Conservation (phyloP, 2,329 filamentous ascomycete species). For the Diaporthe vaccinii region DNA sequence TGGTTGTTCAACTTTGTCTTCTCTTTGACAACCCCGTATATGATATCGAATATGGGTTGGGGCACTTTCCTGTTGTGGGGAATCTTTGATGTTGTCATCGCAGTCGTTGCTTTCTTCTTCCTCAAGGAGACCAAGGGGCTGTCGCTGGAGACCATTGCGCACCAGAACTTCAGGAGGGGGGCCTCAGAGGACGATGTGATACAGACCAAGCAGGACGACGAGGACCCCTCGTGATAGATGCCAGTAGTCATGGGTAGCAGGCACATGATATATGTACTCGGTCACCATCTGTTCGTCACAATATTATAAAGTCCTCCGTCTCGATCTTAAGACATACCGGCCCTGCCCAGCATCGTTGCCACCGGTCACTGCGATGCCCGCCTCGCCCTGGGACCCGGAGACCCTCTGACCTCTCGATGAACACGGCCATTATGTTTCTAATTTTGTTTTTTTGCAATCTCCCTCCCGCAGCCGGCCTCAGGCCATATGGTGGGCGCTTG, state of each 20-base stretch:
- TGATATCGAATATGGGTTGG: slow-evolving; percentile 62
- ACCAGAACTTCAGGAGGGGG: slow-evolving; percentile 46
- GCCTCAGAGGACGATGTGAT: slow-evolving; percentile 34
- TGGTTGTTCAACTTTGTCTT: slow-evolving; percentile 66
- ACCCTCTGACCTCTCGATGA: neutral
- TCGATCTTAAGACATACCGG: neutral
- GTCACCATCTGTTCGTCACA: neutral
- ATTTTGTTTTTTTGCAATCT: neutral
- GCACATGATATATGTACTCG: neutral
- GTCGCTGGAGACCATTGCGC: slow-evolving; percentile 70
- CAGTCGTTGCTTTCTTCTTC: slow-evolving; percentile 62
- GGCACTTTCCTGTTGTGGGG: slow-evolving; percentile 63
- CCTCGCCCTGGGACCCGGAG: neutral
- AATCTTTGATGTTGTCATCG: slow-evolving; percentile 58
- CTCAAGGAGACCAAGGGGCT: slow-evolving; percentile 79
- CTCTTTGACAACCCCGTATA: slow-evolving; percentile 62
- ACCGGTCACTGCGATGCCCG: too few species aligned
- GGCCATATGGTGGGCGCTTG: neutral
- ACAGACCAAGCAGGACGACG: slow-evolving; percentile 38
- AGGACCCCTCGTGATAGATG: neutral
- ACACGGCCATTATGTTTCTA: neutral
- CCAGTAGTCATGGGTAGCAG: too few species aligned
- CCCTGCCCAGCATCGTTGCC: neutral
- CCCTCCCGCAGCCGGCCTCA: neutral
- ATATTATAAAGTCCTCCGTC: neutral